Evolutionary conservation across 352 stramenopile species (phyloP).

Genomic region (Pythium aquatile): DNA sequence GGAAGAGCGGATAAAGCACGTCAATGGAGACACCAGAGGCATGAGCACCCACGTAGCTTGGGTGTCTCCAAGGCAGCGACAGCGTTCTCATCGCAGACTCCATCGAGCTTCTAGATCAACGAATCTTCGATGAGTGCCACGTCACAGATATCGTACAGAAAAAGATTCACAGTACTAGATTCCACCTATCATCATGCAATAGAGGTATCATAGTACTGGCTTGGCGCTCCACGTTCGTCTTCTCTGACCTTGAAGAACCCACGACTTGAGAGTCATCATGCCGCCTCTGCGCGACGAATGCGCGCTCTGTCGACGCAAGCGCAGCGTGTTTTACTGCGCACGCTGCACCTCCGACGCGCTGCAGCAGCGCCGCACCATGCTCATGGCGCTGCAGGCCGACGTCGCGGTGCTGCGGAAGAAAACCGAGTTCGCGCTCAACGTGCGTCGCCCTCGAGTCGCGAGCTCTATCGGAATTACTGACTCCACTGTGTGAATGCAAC

Average conservation of each 20-base stretch:
- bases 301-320: slow-evolving; percentile 48
- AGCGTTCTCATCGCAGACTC: no score
- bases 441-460: slow-evolving; percentile 20
- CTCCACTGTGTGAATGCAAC: not conserved
- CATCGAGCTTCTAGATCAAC: no score
- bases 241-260: not conserved
- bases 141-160: no score
- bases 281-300: slow-evolving; percentile 42
- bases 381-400: slow-evolving; percentile 69
- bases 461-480: not conserved
- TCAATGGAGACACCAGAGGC: no score
- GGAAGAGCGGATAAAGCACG: no score
- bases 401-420: slow-evolving; percentile 81
- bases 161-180: no score
- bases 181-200: no score
- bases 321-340: slow-evolving; percentile 57
- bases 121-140: no score
- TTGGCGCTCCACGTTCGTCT: no score
- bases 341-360: slow-evolving; percentile 65
- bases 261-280: not conserved
- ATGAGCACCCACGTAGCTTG: no score
- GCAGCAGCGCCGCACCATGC: slow-evolving; percentile 76
- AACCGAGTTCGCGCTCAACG: slow-evolving; percentile 60
- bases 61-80: no score
- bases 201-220: no score